Conservation (phyloP, 306 rosid species). For the Astragalus membranaceus region DNA sequence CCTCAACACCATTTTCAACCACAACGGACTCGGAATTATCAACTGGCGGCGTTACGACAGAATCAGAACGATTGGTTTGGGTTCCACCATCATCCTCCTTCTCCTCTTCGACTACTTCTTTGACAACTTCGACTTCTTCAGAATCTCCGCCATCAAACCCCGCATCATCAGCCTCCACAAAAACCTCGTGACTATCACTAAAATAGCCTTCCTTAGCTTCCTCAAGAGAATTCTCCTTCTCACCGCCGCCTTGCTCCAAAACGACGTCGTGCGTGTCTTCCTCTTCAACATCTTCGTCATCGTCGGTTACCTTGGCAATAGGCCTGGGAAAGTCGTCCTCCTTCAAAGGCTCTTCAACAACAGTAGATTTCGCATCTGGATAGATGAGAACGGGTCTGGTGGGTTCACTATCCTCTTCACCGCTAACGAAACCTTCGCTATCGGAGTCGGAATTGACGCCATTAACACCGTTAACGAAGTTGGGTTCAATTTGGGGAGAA, state of each 20-base stretch:
- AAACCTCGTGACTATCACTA: constrained; percentile 23
- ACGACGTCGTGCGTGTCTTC: not conserved
- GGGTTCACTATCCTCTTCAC: constrained; percentile 36
- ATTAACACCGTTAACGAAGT: constrained; percentile 11
- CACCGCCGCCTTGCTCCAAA: constrained; percentile 8
- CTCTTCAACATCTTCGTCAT: constrained; percentile 36
- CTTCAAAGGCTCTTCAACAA: not conserved
- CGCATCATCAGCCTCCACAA: constrained; percentile 24
- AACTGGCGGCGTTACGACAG: constrained; percentile 9
- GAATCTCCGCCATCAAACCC: constrained; percentile 6
- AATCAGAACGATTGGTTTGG: constrained; percentile 1
- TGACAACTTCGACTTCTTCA: constrained; percentile 20
- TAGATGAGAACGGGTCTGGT: constrained; percentile 32
- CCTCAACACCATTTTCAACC: constrained; percentile 1
- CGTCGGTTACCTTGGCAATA: constrained; percentile 25
- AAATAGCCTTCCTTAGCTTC: constrained; percentile 32
- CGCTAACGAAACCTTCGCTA: constrained; percentile 58
- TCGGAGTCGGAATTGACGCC: constrained; percentile 38
- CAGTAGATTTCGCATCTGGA: constrained; percentile 6
- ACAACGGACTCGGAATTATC: constrained; percentile 3
- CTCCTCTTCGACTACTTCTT: not conserved
- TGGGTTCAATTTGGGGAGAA: constrained; percentile 11
- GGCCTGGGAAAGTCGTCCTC: not conserved
- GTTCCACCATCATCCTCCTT: constrained; percentile 12
- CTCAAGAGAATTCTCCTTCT: not conserved